Base-by-base conservation (phyloP, 2,329 filamentous ascomycete species). In the Knufia petricola region DNA sequence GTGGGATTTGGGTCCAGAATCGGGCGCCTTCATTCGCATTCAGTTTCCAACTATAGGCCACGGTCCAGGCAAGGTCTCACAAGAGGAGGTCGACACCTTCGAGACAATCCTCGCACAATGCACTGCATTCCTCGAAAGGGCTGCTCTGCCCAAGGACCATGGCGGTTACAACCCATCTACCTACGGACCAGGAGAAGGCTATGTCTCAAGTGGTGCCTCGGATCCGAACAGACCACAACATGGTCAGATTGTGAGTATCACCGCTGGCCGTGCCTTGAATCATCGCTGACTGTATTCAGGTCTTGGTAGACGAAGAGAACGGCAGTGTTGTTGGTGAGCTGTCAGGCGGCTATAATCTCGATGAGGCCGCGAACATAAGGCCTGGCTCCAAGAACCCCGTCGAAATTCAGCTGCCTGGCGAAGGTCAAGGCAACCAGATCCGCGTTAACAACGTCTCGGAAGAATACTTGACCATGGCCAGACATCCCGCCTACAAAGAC, bases 31-130 rank as follows among this genome's bases (percentile, higher is more conserved):
- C 63, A 95, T 90, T 17, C 78, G 88, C 49, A 87, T 98, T 62
- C 85, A 95, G 63, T 96, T 98, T 58, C 89, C 89, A 0, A 64
- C 75, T 2, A 71, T 85, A 20, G 86, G 86, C 17, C 80, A 74
- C 52, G 81, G 85, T 0, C 64, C 72, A 1, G 64, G 63, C 28
- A 73, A 77, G 28, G 83, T 85, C 21, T 78, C 85, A 1, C 88
- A 95, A 65, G 89, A 96, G 64, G 90, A 95, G 64, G 75, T 94
- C 36, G 88, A 95, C 63, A 96, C 90, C 0, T 96, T 95, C 61
- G 90, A 96, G 72, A 95, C 90, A 2, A 96, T 96, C 55, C 75
- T 96, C 44, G 90, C 90, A n/a, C 88, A 96, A 68, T 96, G 90
- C 67, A 96, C 90, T 1, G 87, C 90, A 1, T 96, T 98, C 65